These are phyloP conservation scores for Teunomyces cretensis DNA, from an alignment of 805 yeast genomes.

Conservation along the genomic window DNA sequence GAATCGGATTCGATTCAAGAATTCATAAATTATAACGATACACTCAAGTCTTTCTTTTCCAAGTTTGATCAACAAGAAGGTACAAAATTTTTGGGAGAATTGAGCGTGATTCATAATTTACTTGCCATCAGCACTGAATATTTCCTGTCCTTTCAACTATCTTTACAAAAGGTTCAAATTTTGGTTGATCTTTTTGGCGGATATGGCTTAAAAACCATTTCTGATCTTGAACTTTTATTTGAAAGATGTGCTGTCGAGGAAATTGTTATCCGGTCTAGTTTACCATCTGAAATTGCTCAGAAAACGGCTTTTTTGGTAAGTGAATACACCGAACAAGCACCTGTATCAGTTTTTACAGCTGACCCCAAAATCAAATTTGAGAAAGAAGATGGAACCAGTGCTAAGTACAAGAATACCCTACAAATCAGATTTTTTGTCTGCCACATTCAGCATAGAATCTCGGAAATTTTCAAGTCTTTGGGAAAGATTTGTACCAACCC, in stretches of 20 bases:
- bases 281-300: slow-evolving; percentile 49
- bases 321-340: slow-evolving; percentile 32
- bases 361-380: slow-evolving; percentile 38
- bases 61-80: slow-evolving; percentile 23
- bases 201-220: slow-evolving; percentile 36
- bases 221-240: slow-evolving; percentile 40
- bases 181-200: slow-evolving; percentile 42
- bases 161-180: slow-evolving; percentile 44
- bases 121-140: slow-evolving; percentile 55
- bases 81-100: slow-evolving; percentile 34
- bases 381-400: slow-evolving; percentile 46
- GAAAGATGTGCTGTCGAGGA: slow-evolving; percentile 60
- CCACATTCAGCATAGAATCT: slow-evolving; percentile 46
- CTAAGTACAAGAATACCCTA: slow-evolving; percentile 62
- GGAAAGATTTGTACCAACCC: slow-evolving; percentile 47
- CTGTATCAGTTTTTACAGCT: slow-evolving; percentile 44
- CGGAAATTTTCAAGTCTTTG: slow-evolving; percentile 43
- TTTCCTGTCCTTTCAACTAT: slow-evolving; percentile 19
- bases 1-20: slow-evolving; percentile 24
- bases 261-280: slow-evolving; percentile 43
- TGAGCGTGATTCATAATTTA: slow-evolving; percentile 43
- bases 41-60: slow-evolving; percentile 35
- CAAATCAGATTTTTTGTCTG: slow-evolving; percentile 53
- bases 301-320: slow-evolving; percentile 40
- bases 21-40: slow-evolving; percentile 27